Base-by-base conservation (phyloP, 1,284 basidiomycete species). In the Anthracocystis walkeri region DNA sequence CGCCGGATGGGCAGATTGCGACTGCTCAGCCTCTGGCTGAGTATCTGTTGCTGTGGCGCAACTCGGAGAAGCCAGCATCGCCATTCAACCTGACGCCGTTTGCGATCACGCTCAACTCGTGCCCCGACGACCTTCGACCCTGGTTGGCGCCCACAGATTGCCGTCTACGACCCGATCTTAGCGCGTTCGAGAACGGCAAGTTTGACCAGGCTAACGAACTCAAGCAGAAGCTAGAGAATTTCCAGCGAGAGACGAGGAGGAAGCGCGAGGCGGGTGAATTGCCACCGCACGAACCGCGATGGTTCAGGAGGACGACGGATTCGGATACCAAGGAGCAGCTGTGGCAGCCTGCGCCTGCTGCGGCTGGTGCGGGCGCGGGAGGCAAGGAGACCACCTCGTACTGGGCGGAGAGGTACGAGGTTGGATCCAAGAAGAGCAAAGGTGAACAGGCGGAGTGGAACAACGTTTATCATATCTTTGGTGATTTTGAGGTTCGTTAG, bases 101-200 rank as follows among this genome's bases (percentile, higher is more conserved):
- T 84, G 95, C 96, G 4, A 90, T 97, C 75, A 94, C 94, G 3
- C 88, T 98, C 58, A 96, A 96, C 82, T 90, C 94, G 49, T 73
- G 83, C 91, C 92, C 77, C 90, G 92, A 2, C 48, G 89, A 90
- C 4, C 87, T 98, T 12, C 88, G 88, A 67, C 90, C 90, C 2
- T 94, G 90, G 86, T 80, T 98, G 4, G 91, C 92, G 35, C 93
- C 94, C 1, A 98, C 96, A 1, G 96, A 99, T 86, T 98, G 95
- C 84, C 90, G 96, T 1, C 86, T 97, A 49, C 90, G 96, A 0
- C 95, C 95, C 0, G 96, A 99, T 84, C 93, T 97, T 85, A 89
- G 93, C 29, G 94, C 95, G n/a, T 97, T 97, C 80, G 95, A 97
- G 88, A 86, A 90, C 75, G 95, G 94, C n/a, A 69, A 90, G 82